Conservation (phyloP, 2,329 filamentous ascomycete species). For the Nigrograna mackinnonii region DNA sequence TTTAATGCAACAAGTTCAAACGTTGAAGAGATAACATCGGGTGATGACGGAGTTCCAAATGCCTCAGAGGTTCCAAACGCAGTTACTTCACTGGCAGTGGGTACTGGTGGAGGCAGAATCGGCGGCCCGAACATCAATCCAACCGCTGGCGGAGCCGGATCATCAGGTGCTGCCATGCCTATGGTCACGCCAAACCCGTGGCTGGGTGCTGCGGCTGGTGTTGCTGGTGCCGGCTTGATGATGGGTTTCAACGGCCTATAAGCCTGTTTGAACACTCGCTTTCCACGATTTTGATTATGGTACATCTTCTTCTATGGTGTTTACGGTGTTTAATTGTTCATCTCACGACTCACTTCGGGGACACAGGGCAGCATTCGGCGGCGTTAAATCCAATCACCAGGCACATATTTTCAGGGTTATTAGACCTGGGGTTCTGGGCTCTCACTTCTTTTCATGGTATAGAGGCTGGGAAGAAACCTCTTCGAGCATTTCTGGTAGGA, state of each 20-base stretch:
- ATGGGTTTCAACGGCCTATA: slow-evolving; percentile 37
- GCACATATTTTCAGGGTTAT: too few relatives aligned
- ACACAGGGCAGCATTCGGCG: too few relatives aligned
- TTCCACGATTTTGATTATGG: too few relatives aligned
- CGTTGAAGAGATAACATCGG: slow-evolving; percentile 58
- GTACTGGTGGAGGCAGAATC: slow-evolving; percentile 50
- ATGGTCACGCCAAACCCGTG: slow-evolving; percentile 29
- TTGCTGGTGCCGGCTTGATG: slow-evolving; percentile 32
- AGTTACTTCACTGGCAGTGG: slow-evolving; percentile 51
- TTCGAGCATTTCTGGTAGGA: too few relatives aligned
- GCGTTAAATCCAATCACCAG: too few relatives aligned
- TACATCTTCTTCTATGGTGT: too few relatives aligned
- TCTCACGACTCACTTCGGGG: too few relatives aligned
- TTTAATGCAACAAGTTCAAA: slow-evolving; percentile 58
- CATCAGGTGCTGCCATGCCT: slow-evolving; percentile 24
- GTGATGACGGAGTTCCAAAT: slow-evolving; percentile 53
- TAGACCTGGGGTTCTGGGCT: too few relatives aligned
- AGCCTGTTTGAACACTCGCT: slow-evolving; percentile 1
- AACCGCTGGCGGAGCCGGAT: slow-evolving; percentile 6
- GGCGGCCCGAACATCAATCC: slow-evolving; percentile 27
- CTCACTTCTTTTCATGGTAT: too few relatives aligned
- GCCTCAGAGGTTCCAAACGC: slow-evolving; percentile 56
- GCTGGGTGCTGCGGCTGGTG: slow-evolving; percentile 29
- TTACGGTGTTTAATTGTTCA: too few relatives aligned
- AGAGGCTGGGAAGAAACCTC: too few relatives aligned